Evolutionary conservation across 108 stramenopile species (phyloP), one percentile per base, ranked within the genome.

Genomic region (Cyclostephanos invisitatus): DNA sequence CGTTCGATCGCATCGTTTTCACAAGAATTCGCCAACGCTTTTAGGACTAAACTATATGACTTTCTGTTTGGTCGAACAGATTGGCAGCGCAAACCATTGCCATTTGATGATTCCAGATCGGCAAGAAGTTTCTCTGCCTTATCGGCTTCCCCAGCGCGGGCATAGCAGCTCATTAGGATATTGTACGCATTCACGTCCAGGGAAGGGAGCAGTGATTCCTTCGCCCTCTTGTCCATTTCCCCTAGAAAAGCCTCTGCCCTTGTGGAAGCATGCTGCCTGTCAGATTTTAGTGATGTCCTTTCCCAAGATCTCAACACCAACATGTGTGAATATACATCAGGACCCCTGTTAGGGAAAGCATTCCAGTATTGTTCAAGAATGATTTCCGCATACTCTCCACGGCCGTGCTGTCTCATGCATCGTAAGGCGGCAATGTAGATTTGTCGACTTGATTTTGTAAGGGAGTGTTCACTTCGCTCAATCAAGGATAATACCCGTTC

Each of bases 91-190:
- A 35, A 32, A 0, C 36, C 48, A 27, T 49, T 46, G 32, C 22
- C 25, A 17, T 14, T 12, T 22, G 37, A 32, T 35, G 17, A 24
- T n/a, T 64, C 37, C 83, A 95, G 88, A 60, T 92, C 84, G 7
- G 70, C 21, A 36, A 92, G 24, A 21, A 95, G 73, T n/a, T 82
- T 61, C 64, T 85, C 65, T 7, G 88, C 90, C 14, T 59, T 54
- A 12, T 79, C 67, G 14, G 78, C 48, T 44, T 88, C 72, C 2
- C 83, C 87, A 18, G 87, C 60, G 67, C 88, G 91, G 12, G 91
- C 87, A 73, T 82, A 91, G 21, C 72, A 75, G 62, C 90, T 91
- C 80, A 92, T 81, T 11, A 92, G 70, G 75, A 92, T 88, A 49
- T 95, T 95, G 59, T 83, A 86, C 15, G 89, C 75, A 64, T 85